Percentiles rank a stretch among this genome's conserved stretches.
These are phyloP conservation scores for Plasmopara viticola DNA, from an alignment of 352 stramenopile species.

Conservation along the genomic window DNA sequence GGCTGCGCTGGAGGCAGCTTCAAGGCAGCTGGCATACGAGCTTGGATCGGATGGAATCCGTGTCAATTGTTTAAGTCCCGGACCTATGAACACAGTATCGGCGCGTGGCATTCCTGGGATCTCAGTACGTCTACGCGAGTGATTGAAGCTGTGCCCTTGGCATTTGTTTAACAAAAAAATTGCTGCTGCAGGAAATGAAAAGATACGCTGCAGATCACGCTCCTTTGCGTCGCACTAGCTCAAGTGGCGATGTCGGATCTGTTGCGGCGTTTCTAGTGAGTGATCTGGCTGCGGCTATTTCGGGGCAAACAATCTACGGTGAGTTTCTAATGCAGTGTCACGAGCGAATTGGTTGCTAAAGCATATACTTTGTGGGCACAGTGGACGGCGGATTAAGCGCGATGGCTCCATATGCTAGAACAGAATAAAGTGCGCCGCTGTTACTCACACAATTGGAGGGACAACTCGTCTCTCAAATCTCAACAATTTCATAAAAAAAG, in stretches of 20 bases:
- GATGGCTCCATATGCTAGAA: slow-evolving; percentile 36
- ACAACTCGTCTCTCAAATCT: no score
- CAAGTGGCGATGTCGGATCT: slow-evolving; percentile 68
- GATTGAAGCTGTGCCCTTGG: no score
- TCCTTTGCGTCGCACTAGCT: slow-evolving; percentile 68
- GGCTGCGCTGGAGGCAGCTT: slow-evolving; percentile 79
- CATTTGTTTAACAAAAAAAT: neutral
- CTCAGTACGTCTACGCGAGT: slow-evolving; percentile 30
- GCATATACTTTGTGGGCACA: slow-evolving; percentile 5
- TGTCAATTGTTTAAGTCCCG: slow-evolving; percentile 88
- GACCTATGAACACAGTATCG: slow-evolving; percentile 87
- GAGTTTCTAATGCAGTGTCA: slow-evolving; percentile 4
- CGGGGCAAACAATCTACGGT: slow-evolving; percentile 88
- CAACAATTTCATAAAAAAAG: no score
- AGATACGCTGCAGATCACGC: slow-evolving; percentile 60
- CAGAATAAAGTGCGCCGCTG: slow-evolving; percentile 8
- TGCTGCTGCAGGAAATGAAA: slow-evolving; percentile 63
- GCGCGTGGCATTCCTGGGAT: slow-evolving; percentile 88
- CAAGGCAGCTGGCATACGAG: slow-evolving; percentile 80
- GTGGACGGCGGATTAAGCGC: slow-evolving; percentile 71
- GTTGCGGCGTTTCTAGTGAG: slow-evolving; percentile 77
- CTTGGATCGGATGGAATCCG: slow-evolving; percentile 68
- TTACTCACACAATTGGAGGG: no score
- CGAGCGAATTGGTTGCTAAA: neutral
- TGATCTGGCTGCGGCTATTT: slow-evolving; percentile 67